Conservation (phyloP, 2,329 filamentous ascomycete species). For the Cladosporium sp. region DNA sequence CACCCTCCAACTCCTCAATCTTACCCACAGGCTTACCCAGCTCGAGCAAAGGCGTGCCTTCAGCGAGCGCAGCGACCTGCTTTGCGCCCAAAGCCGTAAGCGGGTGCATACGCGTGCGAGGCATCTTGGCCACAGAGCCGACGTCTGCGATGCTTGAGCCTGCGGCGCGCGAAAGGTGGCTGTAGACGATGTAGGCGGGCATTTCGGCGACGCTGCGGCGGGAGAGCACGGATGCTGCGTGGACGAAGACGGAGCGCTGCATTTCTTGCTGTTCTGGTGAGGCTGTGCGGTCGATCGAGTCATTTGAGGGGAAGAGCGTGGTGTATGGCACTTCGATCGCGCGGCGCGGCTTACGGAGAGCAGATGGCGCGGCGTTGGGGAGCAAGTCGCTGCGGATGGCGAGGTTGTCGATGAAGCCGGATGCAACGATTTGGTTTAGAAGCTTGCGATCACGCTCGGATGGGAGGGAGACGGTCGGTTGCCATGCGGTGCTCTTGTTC, state of each 20-base stretch:
- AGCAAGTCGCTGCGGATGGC: constrained; percentile 87
- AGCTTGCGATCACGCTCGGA: constrained; percentile 64
- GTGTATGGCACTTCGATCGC: constrained; percentile 90
- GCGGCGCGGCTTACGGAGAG: constrained; percentile 65
- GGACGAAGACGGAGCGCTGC: constrained; percentile 74
- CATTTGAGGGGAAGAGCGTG: constrained; percentile 66
- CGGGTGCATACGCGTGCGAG: constrained; percentile 81
- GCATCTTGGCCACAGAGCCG: constrained; percentile 44
- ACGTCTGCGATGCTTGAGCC: constrained; percentile 39
- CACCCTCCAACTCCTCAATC: constrained; percentile 50
- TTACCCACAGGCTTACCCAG: constrained; percentile 92
- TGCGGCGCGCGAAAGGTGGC: constrained; percentile 69
- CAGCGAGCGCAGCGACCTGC: constrained; percentile 72
- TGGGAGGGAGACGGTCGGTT: constrained; percentile 48
- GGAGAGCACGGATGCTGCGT: constrained; percentile 77
- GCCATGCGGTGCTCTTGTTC: constrained; percentile 26
- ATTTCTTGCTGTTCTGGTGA: constrained; percentile 39
- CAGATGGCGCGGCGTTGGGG: constrained; percentile 54
- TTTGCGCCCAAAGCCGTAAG: constrained; percentile 72
- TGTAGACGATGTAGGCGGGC: constrained; percentile 83
- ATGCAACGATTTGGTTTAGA: constrained; percentile 84
- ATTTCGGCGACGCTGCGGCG: constrained; percentile 65
- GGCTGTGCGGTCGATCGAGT: constrained; percentile 19
- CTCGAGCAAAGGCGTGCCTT: constrained; percentile 75
- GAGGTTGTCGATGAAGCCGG: constrained; percentile 90